phyloP scores from a whole-genome alignment of 176 grass and related monocot genomes.

The Juncus inflexus region DNA sequence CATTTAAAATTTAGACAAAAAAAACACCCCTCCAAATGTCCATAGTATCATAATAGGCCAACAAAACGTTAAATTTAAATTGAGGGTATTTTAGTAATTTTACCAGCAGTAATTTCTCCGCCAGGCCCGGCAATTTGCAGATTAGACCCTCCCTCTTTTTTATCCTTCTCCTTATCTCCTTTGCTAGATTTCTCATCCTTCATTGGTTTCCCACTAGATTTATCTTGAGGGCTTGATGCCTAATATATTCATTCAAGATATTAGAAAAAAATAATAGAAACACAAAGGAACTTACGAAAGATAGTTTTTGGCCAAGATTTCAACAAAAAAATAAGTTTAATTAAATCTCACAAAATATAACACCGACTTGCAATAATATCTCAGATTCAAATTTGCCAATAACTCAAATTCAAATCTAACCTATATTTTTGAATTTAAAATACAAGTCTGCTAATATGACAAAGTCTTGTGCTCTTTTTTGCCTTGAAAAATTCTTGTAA shows the following conservation, averaged over 20 bases:
- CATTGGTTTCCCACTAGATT: slow-evolving; percentile 51
- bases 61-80: neutral
- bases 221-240: slow-evolving; percentile 77
- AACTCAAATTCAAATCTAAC: too few relatives aligned
- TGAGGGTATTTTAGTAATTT: slow-evolving; percentile 3
- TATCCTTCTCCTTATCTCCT: slow-evolving; percentile 38
- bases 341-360: too few relatives aligned
- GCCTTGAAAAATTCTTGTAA: too few relatives aligned
- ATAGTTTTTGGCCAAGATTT: too few relatives aligned
- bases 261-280: slow-evolving; percentile 5
- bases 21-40: neutral
- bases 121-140: slow-evolving; percentile 76
- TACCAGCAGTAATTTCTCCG: slow-evolving; percentile 93
- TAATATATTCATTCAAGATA: slow-evolving; percentile 28
- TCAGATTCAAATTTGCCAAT: too few relatives aligned
- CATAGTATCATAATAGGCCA: neutral
- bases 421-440: too few relatives aligned
- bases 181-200: slow-evolving; percentile 72
- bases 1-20: too few relatives aligned
- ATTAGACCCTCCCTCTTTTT: slow-evolving; percentile 55
- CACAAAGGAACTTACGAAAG: too few relatives aligned
- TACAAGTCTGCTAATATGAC: too few relatives aligned
- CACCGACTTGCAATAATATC: too few relatives aligned
- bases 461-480: too few relatives aligned
- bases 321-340: too few relatives aligned